Conservation (phyloP, 2,329 filamentous ascomycete species). For the Phaeosphaeriaceae sp. region DNA sequence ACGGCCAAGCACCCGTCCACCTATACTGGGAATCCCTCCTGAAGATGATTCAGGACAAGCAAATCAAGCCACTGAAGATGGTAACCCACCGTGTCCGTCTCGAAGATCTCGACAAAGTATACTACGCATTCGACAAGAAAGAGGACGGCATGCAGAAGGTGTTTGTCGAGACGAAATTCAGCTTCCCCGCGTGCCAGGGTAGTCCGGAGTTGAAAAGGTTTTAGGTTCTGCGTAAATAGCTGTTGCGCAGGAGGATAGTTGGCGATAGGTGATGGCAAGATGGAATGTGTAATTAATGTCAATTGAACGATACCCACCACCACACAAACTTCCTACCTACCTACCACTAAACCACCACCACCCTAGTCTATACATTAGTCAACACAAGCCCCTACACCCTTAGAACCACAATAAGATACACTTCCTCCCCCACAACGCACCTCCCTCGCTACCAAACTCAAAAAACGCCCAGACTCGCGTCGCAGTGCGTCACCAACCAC, state of each 20-base stretch:
- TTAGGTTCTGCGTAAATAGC: too few relatives aligned
- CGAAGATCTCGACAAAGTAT: constrained; percentile 59
- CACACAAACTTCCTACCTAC: too few relatives aligned
- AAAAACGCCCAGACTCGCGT: too few relatives aligned
- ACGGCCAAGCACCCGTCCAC: constrained; percentile 76
- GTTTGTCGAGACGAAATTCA: constrained; percentile 68
- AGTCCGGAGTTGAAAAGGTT: constrained; percentile 60
- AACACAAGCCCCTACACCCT: too few relatives aligned
- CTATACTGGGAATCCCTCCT: constrained; percentile 84
- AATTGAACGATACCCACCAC: neutral
- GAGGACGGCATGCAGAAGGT: constrained; percentile 83
- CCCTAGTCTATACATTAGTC: too few relatives aligned
- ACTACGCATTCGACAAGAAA: constrained; percentile 70
- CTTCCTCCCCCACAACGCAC: too few relatives aligned
- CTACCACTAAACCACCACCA: too few relatives aligned
- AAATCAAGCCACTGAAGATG: constrained; percentile 80
- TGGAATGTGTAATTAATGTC: neutral
- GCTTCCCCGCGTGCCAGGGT: constrained; percentile 57
- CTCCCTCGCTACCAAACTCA: too few relatives aligned
- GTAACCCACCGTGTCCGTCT: constrained; percentile 73
- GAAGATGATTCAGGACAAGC: constrained; percentile 67
- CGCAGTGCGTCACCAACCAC: too few relatives aligned
- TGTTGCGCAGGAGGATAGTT: too few relatives aligned
- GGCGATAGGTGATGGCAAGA: neutral
- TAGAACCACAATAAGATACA: too few relatives aligned